Percentiles rank a stretch among this genome's conserved stretches.
Conservation (phyloP, 441 rosid species). For the Brassica hybrid region DNA sequence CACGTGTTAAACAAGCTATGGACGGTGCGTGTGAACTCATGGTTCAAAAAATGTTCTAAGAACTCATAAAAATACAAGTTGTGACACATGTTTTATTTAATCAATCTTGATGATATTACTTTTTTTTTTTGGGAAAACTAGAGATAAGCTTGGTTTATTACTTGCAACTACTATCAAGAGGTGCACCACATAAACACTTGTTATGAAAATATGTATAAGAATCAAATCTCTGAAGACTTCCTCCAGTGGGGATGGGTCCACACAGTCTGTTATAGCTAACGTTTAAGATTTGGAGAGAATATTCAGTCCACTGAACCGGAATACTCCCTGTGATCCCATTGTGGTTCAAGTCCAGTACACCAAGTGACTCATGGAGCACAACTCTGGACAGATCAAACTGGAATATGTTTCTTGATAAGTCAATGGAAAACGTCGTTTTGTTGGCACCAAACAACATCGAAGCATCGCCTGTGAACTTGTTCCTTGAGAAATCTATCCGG, state of each 20-base stretch:
- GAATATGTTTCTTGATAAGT: slow-evolving; percentile 56
- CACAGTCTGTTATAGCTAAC: slow-evolving; percentile 71
- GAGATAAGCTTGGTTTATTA: slow-evolving; percentile 9
- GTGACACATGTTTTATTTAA: neutral
- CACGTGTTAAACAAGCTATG: slow-evolving; percentile 19
- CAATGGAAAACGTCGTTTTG: slow-evolving; percentile 43
- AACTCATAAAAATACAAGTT: neutral
- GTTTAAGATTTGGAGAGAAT: slow-evolving; percentile 41
- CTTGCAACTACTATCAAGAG: slow-evolving; percentile 47
- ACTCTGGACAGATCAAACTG: slow-evolving; percentile 52
- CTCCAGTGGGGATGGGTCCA: slow-evolving; percentile 64
- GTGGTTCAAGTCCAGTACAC: slow-evolving; percentile 49
- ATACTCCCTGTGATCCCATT: slow-evolving; percentile 54
- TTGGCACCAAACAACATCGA: slow-evolving; percentile 55
- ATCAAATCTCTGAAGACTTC: slow-evolving; percentile 52
- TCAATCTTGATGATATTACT: neutral
- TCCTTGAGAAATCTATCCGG: slow-evolving; percentile 54
- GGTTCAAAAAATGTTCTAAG: neutral
- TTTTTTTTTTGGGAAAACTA: neutral
- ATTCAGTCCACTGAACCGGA: slow-evolving; percentile 43
- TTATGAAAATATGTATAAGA: slow-evolving; percentile 49
- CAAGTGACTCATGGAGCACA: slow-evolving; percentile 35
- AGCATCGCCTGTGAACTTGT: slow-evolving; percentile 59
- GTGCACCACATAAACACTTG: slow-evolving; percentile 66
- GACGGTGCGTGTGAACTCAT: neutral